Evolutionary conservation across 2,329 filamentous ascomycete species (phyloP), one percentile per base, ranked within the genome.

Genomic region (Dactylonectria estremocensis): DNA sequence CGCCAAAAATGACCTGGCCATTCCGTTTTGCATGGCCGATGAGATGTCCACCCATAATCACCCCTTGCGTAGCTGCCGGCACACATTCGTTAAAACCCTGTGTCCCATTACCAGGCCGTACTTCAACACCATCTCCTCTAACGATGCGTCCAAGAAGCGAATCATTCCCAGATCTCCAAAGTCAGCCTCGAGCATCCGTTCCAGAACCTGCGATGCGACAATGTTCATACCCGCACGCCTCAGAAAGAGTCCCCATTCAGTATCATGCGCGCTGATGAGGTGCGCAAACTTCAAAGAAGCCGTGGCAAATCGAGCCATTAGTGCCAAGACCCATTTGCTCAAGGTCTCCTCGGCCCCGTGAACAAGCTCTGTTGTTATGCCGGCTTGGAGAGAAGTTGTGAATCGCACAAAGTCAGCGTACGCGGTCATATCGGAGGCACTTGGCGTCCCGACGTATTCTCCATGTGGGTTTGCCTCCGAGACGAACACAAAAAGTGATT

Each of bases 401-500:
- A 90, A 90, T 0, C 78, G 80, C 31, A 86, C 80, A 57, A 92
- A 86, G 11, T 86, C 84, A 2, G 81, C 78, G 48, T 90, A 84
- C 0, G 83, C 83, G 5, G 76, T 74, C 10, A 81, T 74, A 53
- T 89, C 87, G 1, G 83, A 81, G 0, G 77, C 53, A 2, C 78
- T 80, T 3, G 85, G 72, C 37, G 78, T 74, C 64, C 78, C 77
- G 40, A 81, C 76, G 5, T 78, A 80, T 68, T 88, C 86, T 13
- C 83, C 83, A 1, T 76, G 48, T 1, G 69, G 71, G 54, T 83
- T 85, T 2, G 78, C 79, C 61, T 91, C 87, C n/a, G 88, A 90
- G 1, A 96, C 85, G 0, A 97, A 78, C 1, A 97, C 82, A 1
- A 92, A 80, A 1, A 97, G 82, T 4, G 83, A 84, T 69, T 93